Base-by-base conservation (phyloP, 2,329 filamentous ascomycete genomes). In the Colletotrichum filicis region DNA sequence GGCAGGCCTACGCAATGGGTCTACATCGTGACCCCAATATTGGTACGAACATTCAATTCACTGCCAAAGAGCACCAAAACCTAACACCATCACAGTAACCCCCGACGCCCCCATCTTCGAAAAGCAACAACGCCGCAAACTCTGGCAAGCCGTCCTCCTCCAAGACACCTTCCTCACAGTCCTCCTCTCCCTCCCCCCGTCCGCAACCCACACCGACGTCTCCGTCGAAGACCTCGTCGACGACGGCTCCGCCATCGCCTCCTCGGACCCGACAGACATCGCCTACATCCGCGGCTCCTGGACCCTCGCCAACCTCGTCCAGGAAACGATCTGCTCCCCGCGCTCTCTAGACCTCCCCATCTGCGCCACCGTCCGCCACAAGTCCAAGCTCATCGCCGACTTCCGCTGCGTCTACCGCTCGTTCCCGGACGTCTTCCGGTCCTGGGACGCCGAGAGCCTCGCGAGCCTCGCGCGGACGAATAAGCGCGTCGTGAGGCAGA, bases 161-260 rank as follows among this genome's bases (percentile, higher is more conserved):
- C 94, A 96, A 81, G 94, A 96, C 80, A 95, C 94, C 0, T 95
- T 95, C 79, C 84, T 95, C 4, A 95, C 93, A 0, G 92, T 95
- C 0, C 87, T 95, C 0, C 86, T 95, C 30, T 94, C 94, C 26
- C 87, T 96, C 1, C 94, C 94, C 0, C 94, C 94, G 0, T 93
- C 90, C 19, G 92, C 93, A 1, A 95, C 92, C 0, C 94, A 95
- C 79, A 95, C 92, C 4, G 94, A 96, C 78, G 93, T 95, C 52
- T 90, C 88, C 3, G 92, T 95, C 4, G 93, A 95, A 71, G 93
- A 93, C 71, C 85, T 95, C 24, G 85, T 88, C 11, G 92, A 94
- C 68, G 92, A 94, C 76, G 85, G 85, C 12, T 84, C 85, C 11
- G 84, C 83, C 24, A 88, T 89, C 68, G 89, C 92, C 14, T 85